phyloP scores from a whole-genome alignment of 306 rosid species.

The Calophaca sinica region DNA sequence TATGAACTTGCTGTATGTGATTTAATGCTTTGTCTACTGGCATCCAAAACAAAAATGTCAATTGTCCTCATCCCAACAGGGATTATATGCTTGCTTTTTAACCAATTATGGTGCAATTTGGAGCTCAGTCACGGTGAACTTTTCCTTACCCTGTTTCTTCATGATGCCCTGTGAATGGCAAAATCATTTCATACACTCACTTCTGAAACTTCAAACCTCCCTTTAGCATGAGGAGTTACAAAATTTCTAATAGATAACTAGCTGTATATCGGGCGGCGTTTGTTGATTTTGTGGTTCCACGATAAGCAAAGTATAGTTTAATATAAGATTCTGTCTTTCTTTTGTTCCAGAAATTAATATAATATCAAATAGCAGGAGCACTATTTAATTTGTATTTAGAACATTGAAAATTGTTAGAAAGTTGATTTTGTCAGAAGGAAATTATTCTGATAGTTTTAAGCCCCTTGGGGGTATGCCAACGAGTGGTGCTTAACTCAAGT shows the following conservation, averaged over 20 bases:
- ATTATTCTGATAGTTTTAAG: not conserved
- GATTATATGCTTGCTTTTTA: not conserved
- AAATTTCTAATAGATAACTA: no score
- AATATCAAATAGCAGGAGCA: no score
- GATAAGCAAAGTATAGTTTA: no score
- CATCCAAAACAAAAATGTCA: conserved; percentile 4
- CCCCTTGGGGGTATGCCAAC: not conserved
- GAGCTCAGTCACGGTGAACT: not conserved
- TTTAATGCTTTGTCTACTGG: conserved; percentile 15
- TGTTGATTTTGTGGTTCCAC: no score
- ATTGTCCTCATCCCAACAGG: not conserved
- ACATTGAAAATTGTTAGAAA: no score
- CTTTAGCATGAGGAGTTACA: not conserved
- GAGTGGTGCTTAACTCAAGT: not conserved
- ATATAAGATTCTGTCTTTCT: no score
- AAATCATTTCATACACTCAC: not conserved
- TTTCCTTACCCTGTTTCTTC: not conserved
- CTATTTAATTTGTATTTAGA: no score
- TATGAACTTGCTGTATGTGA: conserved; percentile 35
- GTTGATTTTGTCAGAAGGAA: no score
- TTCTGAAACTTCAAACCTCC: conserved; percentile 10
- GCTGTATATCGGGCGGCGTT: no score
- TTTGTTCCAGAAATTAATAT: no score
- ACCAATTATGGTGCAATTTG: conserved; percentile 1
- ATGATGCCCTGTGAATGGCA: not conserved